Evolutionary conservation across 257 asterid genomes (phyloP), one percentile per base, ranked within the genome.

Genomic region (Rhazya stricta): DNA sequence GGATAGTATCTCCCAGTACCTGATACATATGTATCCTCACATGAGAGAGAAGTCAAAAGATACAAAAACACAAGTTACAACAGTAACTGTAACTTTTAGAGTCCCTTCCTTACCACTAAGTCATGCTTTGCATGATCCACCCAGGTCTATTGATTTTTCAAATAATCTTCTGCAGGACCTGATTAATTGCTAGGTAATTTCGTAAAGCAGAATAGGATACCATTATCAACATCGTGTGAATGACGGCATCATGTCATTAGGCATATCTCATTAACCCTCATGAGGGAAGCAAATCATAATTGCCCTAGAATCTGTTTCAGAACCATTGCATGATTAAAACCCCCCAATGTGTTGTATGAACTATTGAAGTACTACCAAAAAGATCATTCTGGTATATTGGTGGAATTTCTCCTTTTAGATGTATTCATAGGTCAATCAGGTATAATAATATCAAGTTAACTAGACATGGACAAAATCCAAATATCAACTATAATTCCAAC

Each of bases 401-500:
- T 9, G 9, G 34, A n/a, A 37, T 15, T 73, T 57, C 69, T 57
- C 56, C 69, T 27, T 18, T 29, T 46, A 19, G 58, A 30, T 21
- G 30, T 12, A n/a, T 30, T 42, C n/a, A 25, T 68, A 68, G 29
- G 56, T 68, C n/a, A 16, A 42, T 2, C 37, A 15, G 69, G n/a
- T n/a, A 68, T 68, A 56, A 32, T 63, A 13, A 9, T 32, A 36
- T 71, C 75, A 32, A 51, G 57, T 25, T 15, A 65, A 39, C 5
- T 0, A 30, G 42, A 13, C 25, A 34, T 6, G 43, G 25, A 62
- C 46, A 63, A 63, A 16, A 63, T 63, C 19, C 29, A 63, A 34
- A 63, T 34, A 63, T 63, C 69, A 62, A 32, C 11, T 57, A 48
- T 25, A 53, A 76, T 15, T n/a, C 53, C 36, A 75, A 70, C 30